These are phyloP conservation scores for Dactylorhiza incarnata DNA, from an alignment of 106 monocot species.

Conservation along the genomic window DNA sequence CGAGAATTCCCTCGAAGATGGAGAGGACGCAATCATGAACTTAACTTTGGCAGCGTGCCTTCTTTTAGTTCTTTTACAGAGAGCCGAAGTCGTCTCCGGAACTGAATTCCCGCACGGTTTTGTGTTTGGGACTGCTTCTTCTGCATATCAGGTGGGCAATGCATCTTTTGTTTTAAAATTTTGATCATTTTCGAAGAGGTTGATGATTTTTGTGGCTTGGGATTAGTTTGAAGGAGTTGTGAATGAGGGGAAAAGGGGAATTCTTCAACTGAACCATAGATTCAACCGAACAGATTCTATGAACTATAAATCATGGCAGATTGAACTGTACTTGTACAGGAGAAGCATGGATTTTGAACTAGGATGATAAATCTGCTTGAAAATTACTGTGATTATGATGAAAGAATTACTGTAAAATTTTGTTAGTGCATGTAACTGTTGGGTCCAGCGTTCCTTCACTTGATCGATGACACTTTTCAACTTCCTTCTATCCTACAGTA, in stretches of 20 bases:
- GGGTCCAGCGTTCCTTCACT: too few relatives aligned
- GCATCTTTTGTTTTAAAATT: background rate
- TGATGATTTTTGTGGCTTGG: background rate
- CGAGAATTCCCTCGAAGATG: background rate
- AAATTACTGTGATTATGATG: background rate
- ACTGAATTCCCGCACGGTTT: constrained; percentile 47
- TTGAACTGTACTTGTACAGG: constrained; percentile 18
- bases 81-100: constrained; percentile 28
- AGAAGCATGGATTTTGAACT: constrained; percentile 74
- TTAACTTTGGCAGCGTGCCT: background rate
- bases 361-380: constrained; percentile 46
- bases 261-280: background rate
- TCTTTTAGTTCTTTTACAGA: background rate
- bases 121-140: constrained; percentile 72
- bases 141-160: constrained; percentile 55
- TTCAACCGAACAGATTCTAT: background rate
- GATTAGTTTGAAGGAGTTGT: constrained; percentile 75
- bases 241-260: constrained; percentile 51
- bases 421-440: too few relatives aligned
- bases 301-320: background rate
- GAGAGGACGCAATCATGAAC: background rate
- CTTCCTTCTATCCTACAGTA: too few relatives aligned
- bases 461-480: too few relatives aligned
- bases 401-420: background rate
- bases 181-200: background rate